Base-by-base conservation (phyloP, 2,329 filamentous ascomycete genomes). In the Trichoderma oligosporum region DNA sequence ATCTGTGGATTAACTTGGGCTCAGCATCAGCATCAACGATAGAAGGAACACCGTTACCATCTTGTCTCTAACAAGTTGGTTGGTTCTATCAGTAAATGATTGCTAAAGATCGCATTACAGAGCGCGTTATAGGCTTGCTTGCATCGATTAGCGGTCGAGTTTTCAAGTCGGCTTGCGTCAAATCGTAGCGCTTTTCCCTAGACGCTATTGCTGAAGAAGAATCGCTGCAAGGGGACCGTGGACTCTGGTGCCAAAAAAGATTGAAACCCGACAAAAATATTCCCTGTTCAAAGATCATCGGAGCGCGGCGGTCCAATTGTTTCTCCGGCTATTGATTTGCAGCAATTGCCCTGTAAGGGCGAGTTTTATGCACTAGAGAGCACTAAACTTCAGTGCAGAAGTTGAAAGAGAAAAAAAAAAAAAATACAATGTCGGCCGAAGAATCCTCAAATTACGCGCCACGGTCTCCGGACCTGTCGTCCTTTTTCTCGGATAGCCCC, bases 401-500 rank as follows among this genome's bases (percentile, higher is more conserved):
- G 46, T 46, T 44, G 24, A 48, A 20, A 36, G 41, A 44, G 39
- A 55, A 68, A 65, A 68, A n/a, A n/a, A n/a, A n/a, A n/a, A n/a
- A n/a, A n/a, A n/a, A n/a, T n/a, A n/a, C n/a, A n/a, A 75, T 73
- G 73, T 81, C 82, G 74, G 75, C 74, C 64, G 74, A 76, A 67
- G 77, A 79, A 66, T 36, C 61, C 11, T 64, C 65, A 20, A 73
- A 71, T 60, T 83, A 83, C 72, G 80, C 78, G 63, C 81, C 81
- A 63, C 81, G 78, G 69, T 83, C 80, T 65, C 81, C 81, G 67
- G 80, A 83, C 73, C 76, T 83, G 63, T 82, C 80, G 59, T 81
- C 78, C 59, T 78, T 83, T 69, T 80, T 76, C 65, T 72, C 78
- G 60, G 67, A 71, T 61, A 63, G 68, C 66, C 68, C 71, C 67